phyloP scores from a whole-genome alignment of 495 filamentous ascomycete genomes.

The Aspergillus biplanus region DNA sequence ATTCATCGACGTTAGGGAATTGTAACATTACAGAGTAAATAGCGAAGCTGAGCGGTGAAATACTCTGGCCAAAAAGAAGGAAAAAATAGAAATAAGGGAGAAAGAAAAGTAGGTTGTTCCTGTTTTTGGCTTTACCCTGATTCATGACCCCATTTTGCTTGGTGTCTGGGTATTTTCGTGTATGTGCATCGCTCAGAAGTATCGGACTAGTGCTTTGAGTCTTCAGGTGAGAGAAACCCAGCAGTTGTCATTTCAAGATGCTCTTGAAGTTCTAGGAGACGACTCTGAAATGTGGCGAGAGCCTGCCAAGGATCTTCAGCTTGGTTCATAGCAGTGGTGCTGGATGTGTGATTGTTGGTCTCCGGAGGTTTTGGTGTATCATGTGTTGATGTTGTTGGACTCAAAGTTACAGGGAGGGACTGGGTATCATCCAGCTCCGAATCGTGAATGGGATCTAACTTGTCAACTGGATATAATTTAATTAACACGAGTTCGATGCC shows the following conservation, averaged over 20 bases:
- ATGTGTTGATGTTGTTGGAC: conserved; percentile 5
- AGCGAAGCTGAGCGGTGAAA: conserved; percentile 13
- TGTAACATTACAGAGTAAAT: conserved; percentile 26
- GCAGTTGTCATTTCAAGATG: conserved; percentile 10
- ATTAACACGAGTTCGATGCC: conserved; percentile 14
- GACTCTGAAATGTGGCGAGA: conserved; percentile 22
- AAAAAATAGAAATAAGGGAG: conserved; percentile 5
- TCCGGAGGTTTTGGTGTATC: conserved; percentile 11
- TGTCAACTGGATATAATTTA: conserved; percentile 15
- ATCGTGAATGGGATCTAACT: conserved; percentile 19
- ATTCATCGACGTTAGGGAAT: conserved; percentile 5
- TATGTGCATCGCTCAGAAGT: not conserved
- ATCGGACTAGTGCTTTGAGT: not conserved
- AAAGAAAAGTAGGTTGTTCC: conserved; percentile 8
- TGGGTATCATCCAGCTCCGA: conserved; percentile 18
- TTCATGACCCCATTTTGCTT: conserved; percentile 4
- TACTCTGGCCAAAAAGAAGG: conserved; percentile 17
- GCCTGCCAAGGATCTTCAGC: conserved; percentile 19
- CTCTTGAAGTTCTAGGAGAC: conserved; percentile 18
- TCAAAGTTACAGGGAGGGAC: conserved; percentile 21
- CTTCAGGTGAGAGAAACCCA: not conserved
- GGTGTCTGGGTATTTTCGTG: not conserved
- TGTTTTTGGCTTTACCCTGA: conserved; percentile 10
- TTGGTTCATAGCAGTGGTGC: not conserved
- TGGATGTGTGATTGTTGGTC: not conserved